Percentiles rank a stretch among this genome's conserved stretches.
Evolutionary conservation across 768 basidiomycete species (phyloP).

Genomic region (Pisolithus marmoratus): DNA sequence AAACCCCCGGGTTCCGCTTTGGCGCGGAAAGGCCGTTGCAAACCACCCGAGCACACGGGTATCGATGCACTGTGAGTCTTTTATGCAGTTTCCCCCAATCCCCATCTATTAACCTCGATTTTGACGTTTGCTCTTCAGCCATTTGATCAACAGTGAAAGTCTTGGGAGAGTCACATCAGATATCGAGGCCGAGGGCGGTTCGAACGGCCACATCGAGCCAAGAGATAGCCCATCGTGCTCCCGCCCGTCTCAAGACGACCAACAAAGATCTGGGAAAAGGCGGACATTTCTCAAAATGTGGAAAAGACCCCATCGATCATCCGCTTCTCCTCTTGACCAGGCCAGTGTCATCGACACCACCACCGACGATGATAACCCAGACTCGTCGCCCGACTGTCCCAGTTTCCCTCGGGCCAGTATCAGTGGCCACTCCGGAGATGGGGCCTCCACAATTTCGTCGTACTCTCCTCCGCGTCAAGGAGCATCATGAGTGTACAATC

Average conservation of each 20-base stretch:
- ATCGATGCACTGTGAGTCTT: not conserved
- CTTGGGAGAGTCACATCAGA: not conserved
- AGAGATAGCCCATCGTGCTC: not conserved
- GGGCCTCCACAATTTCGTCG: not conserved
- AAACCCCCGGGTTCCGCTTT: not conserved
- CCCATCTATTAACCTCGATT: not conserved
- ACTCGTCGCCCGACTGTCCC: not conserved
- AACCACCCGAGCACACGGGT: not conserved
- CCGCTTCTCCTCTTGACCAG: not conserved
- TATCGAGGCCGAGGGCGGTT: not conserved
- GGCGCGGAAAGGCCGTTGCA: slow-evolving; percentile 8
- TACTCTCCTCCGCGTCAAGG: not conserved
- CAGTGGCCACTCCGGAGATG: not conserved
- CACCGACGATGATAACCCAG: not conserved
- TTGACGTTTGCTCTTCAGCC: not conserved
- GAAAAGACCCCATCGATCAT: not conserved
- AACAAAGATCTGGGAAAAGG: not conserved
- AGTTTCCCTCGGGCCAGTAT: not conserved
- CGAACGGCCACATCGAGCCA: not conserved
- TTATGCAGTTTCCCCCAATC: too few species aligned
- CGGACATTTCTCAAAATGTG: slow-evolving; percentile 1
- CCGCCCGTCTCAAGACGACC: not conserved
- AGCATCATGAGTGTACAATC: not conserved
- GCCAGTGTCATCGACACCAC: not conserved
- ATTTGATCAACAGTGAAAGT: not conserved